Evolutionary conservation across 306 rosid genomes (phyloP).

Genomic region (Betula pendula): DNA sequence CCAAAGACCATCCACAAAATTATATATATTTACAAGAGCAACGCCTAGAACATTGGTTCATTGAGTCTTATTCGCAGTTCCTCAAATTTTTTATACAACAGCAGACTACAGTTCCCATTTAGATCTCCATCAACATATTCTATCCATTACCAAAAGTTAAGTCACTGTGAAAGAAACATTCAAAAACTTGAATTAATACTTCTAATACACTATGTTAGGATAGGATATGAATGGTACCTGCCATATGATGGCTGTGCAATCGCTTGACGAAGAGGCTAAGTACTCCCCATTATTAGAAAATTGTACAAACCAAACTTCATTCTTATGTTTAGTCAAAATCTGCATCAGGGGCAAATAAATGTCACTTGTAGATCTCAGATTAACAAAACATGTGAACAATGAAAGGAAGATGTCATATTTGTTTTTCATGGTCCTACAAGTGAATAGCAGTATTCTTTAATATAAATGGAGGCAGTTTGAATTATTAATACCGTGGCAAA

Average conservation of each 20-base stretch:
- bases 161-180: constrained; percentile 16
- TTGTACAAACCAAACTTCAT: constrained; percentile 96
- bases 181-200: constrained; percentile 14
- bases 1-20: background rate
- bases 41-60: background rate
- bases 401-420: constrained; percentile 2
- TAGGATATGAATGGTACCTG: constrained; percentile 52
- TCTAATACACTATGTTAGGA: constrained; percentile 9
- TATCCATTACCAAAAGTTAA: constrained; percentile 6
- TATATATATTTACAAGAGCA: background rate
- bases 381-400: constrained; percentile 2
- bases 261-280: constrained; percentile 88
- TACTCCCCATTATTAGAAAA: constrained; percentile 83
- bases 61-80: background rate
- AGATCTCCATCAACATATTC: constrained; percentile 8
- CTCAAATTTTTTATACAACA: background rate
- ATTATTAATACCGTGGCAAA: background rate
- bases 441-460: background rate
- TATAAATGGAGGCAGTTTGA: background rate
- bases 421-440: background rate
- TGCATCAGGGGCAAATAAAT: constrained; percentile 42
- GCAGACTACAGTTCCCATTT: background rate
- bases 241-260: constrained; percentile 89
- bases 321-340: constrained; percentile 82
- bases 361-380: background rate